Evolutionary conservation across 768 basidiomycete genomes (phyloP), one percentile per base, ranked within the genome.

Genomic region (Mrakia gelida): DNA sequence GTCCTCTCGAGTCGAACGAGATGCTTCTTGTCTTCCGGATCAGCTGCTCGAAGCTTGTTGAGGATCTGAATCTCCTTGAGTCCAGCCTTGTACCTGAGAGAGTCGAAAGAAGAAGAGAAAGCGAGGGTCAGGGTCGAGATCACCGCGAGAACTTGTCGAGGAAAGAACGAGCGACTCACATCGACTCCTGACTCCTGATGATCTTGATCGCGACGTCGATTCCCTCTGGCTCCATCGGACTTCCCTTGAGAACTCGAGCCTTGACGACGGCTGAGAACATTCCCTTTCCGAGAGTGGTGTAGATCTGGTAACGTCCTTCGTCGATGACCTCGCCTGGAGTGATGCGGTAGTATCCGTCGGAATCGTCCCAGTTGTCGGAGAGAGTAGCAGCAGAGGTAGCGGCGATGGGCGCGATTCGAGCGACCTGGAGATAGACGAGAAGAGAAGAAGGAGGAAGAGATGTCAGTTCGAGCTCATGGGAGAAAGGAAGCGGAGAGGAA

Each of bases 261-360:
- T 92, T 89, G 38, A 98, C 94, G 71, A 99, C 97, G 76, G 93
- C 94, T 70, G 95, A 94, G 84, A 98, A 99, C 96, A 99, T 99
- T 70, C 97, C 97, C 84, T 96, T 95, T 26, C 97, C 97, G n/a
- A 98, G 87, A 70, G 90, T 92, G 70, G 93, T 94, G 81, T 92
- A 95, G 15, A 99, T 94, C 83, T 97, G 94, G 83, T 98, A 99
- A 61, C 92, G 89, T 8, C 93, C 95, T 38, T 91, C 89, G 82
- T 97, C 95, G 26, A 99, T 87, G 78, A 94, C 91, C 85, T 99
- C 97, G 63, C 96, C 97, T 23, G 98, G 89, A 73, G 95, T 93
- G 73, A 97, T 89, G 77, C 90, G 90, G 83, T 98, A 99, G 84
- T 98, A 98, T 0, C 97, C 97, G 85, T 99, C 97, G 0, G 92